These are phyloP conservation scores for Phytophthora aleatoria DNA, from an alignment of 352 stramenopile genomes.

Conservation along the genomic window DNA sequence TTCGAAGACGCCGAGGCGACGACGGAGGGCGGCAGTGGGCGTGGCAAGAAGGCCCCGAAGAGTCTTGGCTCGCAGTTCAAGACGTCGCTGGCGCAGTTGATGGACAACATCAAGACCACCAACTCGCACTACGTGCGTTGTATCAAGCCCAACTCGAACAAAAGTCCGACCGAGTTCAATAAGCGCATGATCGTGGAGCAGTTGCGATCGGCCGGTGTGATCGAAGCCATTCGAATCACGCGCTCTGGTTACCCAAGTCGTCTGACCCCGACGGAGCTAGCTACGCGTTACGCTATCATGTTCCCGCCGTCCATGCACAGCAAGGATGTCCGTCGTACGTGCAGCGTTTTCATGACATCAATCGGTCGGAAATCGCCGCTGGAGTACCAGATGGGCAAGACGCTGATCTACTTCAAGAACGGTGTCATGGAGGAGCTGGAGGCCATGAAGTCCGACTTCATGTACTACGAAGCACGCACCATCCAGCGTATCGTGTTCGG, in stretches of 20 bases:
- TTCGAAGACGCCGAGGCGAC: slow-evolving; percentile 70
- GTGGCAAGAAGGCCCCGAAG: slow-evolving; percentile 67
- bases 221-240: slow-evolving; percentile 93
- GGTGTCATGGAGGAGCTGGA: slow-evolving; percentile 95
- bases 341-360: slow-evolving; percentile 78
- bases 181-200: slow-evolving; percentile 93
- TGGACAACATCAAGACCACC: slow-evolving; percentile 87
- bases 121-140: slow-evolving; percentile 90
- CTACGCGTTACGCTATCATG: slow-evolving; percentile 88
- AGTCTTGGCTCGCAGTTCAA: slow-evolving; percentile 89
- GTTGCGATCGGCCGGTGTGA: slow-evolving; percentile 90
- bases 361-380: slow-evolving; percentile 85
- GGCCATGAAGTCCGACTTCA: slow-evolving; percentile 92
- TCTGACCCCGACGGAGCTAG: slow-evolving; percentile 83
- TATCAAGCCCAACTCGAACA: slow-evolving; percentile 91
- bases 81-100: slow-evolving; percentile 75
- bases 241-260: slow-evolving; percentile 92
- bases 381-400: slow-evolving; percentile 93
- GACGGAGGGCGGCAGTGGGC: slow-evolving; percentile 41
- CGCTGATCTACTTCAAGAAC: slow-evolving; percentile 96
- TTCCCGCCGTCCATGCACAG: slow-evolving; percentile 89
- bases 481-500: slow-evolving; percentile 84
- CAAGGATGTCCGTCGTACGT: slow-evolving; percentile 76
- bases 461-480: slow-evolving; percentile 89
- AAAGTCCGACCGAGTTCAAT: slow-evolving; percentile 86